Evolutionary conservation across 2,329 filamentous ascomycete genomes (phyloP).

Genomic region (Cercospora beticola): DNA sequence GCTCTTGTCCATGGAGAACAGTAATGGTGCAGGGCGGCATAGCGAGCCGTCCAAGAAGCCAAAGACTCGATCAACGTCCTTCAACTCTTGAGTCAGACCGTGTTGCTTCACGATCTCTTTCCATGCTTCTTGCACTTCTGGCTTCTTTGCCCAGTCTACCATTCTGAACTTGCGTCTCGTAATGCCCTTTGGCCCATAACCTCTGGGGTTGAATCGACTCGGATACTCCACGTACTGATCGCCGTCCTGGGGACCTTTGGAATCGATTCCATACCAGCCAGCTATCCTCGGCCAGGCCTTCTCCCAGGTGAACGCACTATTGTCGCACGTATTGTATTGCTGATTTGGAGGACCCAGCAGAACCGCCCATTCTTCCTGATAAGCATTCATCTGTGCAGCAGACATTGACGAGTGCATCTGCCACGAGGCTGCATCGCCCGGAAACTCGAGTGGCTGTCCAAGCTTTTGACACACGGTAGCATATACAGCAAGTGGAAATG

Average conservation of each 20-base stretch:
- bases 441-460: slow-evolving; percentile 46
- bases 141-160: slow-evolving; percentile 48
- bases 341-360: slow-evolving; percentile 45
- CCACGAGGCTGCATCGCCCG: slow-evolving; percentile 49
- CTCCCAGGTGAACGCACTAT: slow-evolving; percentile 50
- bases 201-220: slow-evolving; percentile 30
- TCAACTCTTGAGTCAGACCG: slow-evolving; percentile 38
- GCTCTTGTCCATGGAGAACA: slow-evolving; percentile 45
- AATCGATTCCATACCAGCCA: slow-evolving; percentile 45
- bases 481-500: slow-evolving; percentile 53
- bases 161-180: slow-evolving; percentile 31
- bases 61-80: slow-evolving; percentile 50
- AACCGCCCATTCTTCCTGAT: slow-evolving; percentile 53
- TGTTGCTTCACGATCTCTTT: slow-evolving; percentile 44
- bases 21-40: slow-evolving; percentile 33
- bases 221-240: slow-evolving; percentile 29
- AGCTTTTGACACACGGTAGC: slow-evolving; percentile 48
- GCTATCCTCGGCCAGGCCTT: slow-evolving; percentile 52
- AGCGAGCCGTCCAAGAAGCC: slow-evolving; percentile 48
- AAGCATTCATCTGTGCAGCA: slow-evolving; percentile 50
- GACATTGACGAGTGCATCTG: slow-evolving; percentile 44
- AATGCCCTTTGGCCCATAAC: slow-evolving; percentile 33
- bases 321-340: slow-evolving; percentile 53
- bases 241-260: slow-evolving; percentile 30
- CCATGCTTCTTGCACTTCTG: slow-evolving; percentile 50